Conservation (phyloP, 306 rosid species). For the Casuarina equisetifolia region DNA sequence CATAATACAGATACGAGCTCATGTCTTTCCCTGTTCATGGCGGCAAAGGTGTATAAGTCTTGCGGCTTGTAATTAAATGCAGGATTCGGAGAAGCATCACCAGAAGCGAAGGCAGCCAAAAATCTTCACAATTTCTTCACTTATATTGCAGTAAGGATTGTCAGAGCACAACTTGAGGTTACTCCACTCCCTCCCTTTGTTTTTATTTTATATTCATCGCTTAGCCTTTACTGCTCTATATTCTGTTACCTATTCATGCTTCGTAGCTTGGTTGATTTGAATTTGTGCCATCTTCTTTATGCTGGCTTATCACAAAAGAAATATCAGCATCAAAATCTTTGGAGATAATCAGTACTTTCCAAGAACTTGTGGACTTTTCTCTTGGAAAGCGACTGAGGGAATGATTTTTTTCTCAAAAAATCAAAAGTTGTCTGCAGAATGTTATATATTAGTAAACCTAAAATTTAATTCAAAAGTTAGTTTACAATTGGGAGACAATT, state of each 20-base stretch:
- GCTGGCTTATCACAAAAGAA: too few relatives aligned
- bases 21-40: background rate
- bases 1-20: background rate
- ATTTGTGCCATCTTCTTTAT: background rate
- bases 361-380: too few relatives aligned
- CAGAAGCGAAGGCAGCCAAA: conserved; percentile 83
- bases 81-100: conserved; percentile 96
- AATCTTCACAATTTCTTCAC: conserved; percentile 88
- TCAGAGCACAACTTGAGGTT: conserved; percentile 91
- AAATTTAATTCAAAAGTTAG: too few relatives aligned
- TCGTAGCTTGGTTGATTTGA: background rate
- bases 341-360: too few relatives aligned
- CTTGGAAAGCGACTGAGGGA: background rate
- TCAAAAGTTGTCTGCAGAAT: background rate
- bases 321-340: too few relatives aligned
- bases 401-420: background rate
- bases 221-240: conserved; percentile 3
- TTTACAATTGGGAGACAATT: too few relatives aligned
- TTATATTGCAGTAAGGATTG: conserved; percentile 71
- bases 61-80: conserved; percentile 18
- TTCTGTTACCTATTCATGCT: background rate
- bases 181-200: conserved; percentile 1
- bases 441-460: too few relatives aligned
- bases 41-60: background rate
- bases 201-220: background rate